Conservation (phyloP, 2,329 filamentous ascomycete species). For the Aspergillus costaricaensis region DNA sequence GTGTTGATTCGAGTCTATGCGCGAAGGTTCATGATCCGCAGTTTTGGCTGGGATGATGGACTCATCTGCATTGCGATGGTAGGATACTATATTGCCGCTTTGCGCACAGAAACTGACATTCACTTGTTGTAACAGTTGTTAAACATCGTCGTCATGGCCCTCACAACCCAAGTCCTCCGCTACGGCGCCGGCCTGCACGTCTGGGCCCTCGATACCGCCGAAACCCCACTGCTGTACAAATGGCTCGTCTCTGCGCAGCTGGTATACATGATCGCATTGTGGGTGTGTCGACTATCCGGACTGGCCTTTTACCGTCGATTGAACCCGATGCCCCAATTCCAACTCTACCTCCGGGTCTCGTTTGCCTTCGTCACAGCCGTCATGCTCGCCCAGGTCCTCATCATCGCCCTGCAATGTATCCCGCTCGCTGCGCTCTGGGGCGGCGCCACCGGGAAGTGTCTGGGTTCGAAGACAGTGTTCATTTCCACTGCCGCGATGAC, state of each 20-base stretch:
- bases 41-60: slow-evolving; percentile 23
- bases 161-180: slow-evolving; percentile 14
- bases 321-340: slow-evolving; percentile 21
- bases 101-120: too few species aligned
- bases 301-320: slow-evolving; percentile 24
- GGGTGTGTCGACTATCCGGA: slow-evolving; percentile 23
- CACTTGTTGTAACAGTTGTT: slow-evolving; percentile 2
- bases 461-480: slow-evolving; percentile 18
- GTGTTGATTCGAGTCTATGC: slow-evolving; percentile 16
- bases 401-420: slow-evolving; percentile 26
- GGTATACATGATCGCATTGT: slow-evolving; percentile 23
- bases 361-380: slow-evolving; percentile 23
- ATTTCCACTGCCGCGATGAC: slow-evolving; percentile 20
- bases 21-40: slow-evolving; percentile 12
- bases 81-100: background rate
- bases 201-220: slow-evolving; percentile 1
- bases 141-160: slow-evolving; percentile 15
- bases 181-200: slow-evolving; percentile 23
- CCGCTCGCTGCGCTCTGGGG: slow-evolving; percentile 22
- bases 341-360: slow-evolving; percentile 9
- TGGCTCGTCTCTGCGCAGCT: slow-evolving; percentile 24
- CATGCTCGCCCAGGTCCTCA: slow-evolving; percentile 19
- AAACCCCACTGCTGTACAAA: slow-evolving; percentile 19
- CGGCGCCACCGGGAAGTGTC: slow-evolving; percentile 12
- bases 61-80: slow-evolving; percentile 21